phyloP scores from a whole-genome alignment of 2,329 filamentous ascomycete genomes.

The Claviceps pazoutovae region DNA sequence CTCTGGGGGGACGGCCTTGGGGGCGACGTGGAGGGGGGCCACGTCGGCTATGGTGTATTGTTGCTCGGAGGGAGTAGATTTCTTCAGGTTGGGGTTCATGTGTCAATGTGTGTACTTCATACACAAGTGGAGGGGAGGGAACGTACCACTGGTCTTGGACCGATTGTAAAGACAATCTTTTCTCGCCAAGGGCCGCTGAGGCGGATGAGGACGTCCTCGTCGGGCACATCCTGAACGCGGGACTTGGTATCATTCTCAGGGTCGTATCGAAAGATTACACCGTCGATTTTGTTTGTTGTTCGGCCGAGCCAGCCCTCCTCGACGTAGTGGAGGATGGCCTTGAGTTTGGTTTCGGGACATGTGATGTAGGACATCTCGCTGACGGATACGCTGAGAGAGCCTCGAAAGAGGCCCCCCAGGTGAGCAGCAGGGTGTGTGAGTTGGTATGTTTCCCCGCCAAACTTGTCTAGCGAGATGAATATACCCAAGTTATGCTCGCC shows the following conservation, averaged over 20 bases:
- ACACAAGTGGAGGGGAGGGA: not conserved
- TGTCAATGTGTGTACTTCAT: not conserved
- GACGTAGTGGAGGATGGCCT: conserved; percentile 82
- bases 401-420: conserved; percentile 73
- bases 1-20: conserved; percentile 65
- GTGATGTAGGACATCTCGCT: conserved; percentile 80
- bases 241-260: conserved; percentile 70
- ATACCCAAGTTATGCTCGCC: conserved; percentile 93
- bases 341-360: conserved; percentile 80
- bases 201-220: conserved; percentile 68
- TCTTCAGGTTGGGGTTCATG: conserved; percentile 14
- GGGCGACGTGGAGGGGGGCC: conserved; percentile 61
- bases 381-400: conserved; percentile 79
- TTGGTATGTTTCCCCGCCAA: conserved; percentile 82
- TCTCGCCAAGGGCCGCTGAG: conserved; percentile 81
- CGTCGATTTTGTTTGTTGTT: conserved; percentile 80
- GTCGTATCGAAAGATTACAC: conserved; percentile 82
- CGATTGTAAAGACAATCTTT: conserved; percentile 47
- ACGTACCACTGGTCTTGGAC: conserved; percentile 48
- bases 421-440: conserved; percentile 91
- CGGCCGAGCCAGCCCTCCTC: conserved; percentile 93
- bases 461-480: conserved; percentile 72
- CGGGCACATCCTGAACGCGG: conserved; percentile 72
- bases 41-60: conserved; percentile 76
- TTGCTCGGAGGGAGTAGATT: conserved; percentile 37